Evolutionary conservation across 208 protist genomes (phyloP).

Genomic region (Leishmania lainsoni): DNA sequence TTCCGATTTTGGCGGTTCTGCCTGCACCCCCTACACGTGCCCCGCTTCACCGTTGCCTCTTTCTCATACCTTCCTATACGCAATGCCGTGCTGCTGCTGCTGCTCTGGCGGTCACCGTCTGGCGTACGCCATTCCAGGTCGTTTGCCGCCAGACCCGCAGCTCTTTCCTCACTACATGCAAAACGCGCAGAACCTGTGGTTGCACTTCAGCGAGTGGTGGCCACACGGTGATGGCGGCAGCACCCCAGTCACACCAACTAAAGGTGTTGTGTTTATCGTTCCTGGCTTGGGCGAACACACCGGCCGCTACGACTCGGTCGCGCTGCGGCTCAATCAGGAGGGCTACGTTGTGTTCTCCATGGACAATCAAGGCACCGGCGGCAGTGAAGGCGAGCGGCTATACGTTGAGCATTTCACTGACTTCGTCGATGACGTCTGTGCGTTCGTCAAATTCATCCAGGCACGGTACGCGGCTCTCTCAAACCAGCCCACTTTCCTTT

Average conservation of each 20-base stretch:
- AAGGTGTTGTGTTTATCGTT: slow-evolving; percentile 73
- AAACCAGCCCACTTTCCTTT: slow-evolving; percentile 50
- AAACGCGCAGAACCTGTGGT: slow-evolving; percentile 75
- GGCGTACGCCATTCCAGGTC: slow-evolving; percentile 42
- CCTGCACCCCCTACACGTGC: neutral
- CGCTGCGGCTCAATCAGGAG: slow-evolving; percentile 46
- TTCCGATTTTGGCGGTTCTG: neutral
- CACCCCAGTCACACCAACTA: neutral
- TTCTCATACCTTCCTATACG: neutral
- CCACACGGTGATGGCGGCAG: slow-evolving; percentile 30
- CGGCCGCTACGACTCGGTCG: slow-evolving; percentile 73
- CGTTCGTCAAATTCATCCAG: slow-evolving; percentile 47
- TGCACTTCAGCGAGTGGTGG: slow-evolving; percentile 74
- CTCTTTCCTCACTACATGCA: slow-evolving; percentile 80
- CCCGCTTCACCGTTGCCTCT: neutral
- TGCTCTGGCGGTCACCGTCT: slow-evolving; percentile 34
- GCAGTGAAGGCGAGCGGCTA: slow-evolving; percentile 66
- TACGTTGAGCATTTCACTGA: slow-evolving; percentile 75
- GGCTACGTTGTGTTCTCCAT: slow-evolving; percentile 63
- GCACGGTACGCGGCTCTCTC: slow-evolving; percentile 40
- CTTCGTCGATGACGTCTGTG: slow-evolving; percentile 75
- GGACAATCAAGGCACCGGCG: slow-evolving; percentile 81
- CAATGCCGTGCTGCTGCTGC: neutral
- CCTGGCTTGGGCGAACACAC: slow-evolving; percentile 73
- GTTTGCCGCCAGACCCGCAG: slow-evolving; percentile 54